Conservation (phyloP, 192 early-diverging fungal genomes). For the Coemansia sp. region DNA sequence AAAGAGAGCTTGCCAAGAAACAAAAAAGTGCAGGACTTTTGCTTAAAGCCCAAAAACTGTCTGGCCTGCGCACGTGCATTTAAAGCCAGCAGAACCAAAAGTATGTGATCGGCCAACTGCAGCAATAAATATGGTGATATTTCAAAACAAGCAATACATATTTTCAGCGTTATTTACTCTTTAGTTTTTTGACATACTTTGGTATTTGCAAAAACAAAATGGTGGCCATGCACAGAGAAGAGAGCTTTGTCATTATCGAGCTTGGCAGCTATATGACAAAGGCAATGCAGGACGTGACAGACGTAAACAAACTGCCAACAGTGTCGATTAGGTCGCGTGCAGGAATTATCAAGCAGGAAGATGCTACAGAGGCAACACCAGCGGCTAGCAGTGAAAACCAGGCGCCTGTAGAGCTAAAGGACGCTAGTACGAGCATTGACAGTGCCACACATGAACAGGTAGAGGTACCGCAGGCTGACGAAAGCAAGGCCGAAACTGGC, state of each 20-base stretch:
- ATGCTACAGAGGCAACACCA: neutral
- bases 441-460: neutral
- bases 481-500: neutral
- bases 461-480: neutral
- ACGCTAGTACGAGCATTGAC: neutral
- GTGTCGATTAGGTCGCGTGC: constrained; percentile 55
- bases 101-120: neutral
- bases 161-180: neutral
- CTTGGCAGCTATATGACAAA: constrained; percentile 76
- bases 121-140: neutral
- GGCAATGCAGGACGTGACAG: constrained; percentile 70
- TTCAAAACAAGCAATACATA: neutral
- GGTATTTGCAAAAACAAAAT: constrained; percentile 8
- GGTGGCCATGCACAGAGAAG: constrained; percentile 60
- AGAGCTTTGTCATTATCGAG: constrained; percentile 85
- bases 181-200: neutral
- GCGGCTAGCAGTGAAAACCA: neutral
- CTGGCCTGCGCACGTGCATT: constrained; percentile 1
- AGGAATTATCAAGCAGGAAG: constrained; percentile 19
- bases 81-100: neutral
- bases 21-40: constrained; percentile 3
- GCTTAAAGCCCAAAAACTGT: neutral
- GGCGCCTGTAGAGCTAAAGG: neutral
- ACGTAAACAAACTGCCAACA: constrained; percentile 71
- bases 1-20: neutral